Conservation (phyloP, 78 protist genomes). For the Acrasis kona region DNA sequence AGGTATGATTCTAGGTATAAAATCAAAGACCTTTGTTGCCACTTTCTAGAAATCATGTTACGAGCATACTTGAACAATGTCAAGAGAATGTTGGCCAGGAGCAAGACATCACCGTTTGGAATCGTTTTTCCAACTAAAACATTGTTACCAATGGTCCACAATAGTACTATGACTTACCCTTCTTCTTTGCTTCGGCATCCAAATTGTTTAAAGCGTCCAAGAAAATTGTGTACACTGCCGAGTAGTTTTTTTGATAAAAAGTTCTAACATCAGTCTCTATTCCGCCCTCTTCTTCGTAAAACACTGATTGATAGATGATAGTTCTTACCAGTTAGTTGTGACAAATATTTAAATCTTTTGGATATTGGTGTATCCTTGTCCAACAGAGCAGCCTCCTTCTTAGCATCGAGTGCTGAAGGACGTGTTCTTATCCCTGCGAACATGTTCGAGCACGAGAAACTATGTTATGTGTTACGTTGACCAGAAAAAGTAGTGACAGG, state of each 20-base stretch:
- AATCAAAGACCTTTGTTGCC: neutral
- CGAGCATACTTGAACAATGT: neutral
- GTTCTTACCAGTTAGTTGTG: neutral
- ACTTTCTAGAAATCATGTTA: neutral
- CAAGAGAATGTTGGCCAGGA: neutral
- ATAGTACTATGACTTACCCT: neutral
- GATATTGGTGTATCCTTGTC: neutral
- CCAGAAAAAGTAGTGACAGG: too few relatives aligned
- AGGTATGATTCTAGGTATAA: neutral
- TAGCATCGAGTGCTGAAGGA: too few relatives aligned
- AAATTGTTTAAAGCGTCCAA: neutral
- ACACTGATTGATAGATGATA: neutral
- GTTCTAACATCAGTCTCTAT: neutral
- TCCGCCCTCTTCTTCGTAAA: neutral
- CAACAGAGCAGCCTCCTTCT: neutral
- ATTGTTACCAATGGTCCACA: neutral
- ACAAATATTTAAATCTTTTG: neutral
- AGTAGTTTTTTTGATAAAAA: neutral
- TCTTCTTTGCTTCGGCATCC: neutral
- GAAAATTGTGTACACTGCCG: neutral
- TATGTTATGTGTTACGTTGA: too few relatives aligned
- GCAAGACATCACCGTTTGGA: neutral
- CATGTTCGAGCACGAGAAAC: too few relatives aligned
- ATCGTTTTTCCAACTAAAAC: neutral
- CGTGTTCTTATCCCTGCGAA: too few relatives aligned